These are phyloP conservation scores for Punica granatum DNA, from an alignment of 345 rosid species.

Conservation along the genomic window DNA sequence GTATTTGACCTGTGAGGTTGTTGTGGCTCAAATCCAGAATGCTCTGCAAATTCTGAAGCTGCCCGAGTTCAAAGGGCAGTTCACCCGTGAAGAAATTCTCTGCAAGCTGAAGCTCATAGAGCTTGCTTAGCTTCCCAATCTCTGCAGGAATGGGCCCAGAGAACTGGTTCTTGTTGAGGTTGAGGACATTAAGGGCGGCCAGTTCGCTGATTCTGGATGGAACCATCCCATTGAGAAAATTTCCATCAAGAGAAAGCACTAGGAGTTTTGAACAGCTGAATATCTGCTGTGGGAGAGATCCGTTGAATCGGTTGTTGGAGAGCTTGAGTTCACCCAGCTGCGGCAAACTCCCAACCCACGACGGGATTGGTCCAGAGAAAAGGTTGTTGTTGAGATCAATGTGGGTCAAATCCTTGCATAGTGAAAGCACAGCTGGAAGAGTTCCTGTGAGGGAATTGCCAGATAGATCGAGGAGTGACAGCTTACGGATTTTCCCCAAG, in stretches of 20 bases:
- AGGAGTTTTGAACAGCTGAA: constrained; percentile 65
- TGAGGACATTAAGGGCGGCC: constrained; percentile 56
- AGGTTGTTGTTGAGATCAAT: constrained; percentile 76
- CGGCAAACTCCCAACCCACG: constrained; percentile 66
- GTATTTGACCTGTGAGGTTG: constrained; percentile 59
- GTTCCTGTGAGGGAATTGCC: constrained; percentile 62
- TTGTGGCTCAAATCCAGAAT: constrained; percentile 69
- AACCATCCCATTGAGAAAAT: constrained; percentile 54
- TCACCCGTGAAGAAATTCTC: constrained; percentile 58
- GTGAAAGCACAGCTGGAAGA: constrained; percentile 52
- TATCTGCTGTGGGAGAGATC: constrained; percentile 56
- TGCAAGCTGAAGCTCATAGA: constrained; percentile 67
- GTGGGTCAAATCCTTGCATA: constrained; percentile 72
- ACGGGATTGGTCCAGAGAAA: constrained; percentile 60
- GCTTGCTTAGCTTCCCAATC: constrained; percentile 61
- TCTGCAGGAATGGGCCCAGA: constrained; percentile 61
- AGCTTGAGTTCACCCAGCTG: constrained; percentile 77
- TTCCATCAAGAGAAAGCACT: constrained; percentile 60
- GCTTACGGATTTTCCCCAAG: constrained; percentile 54
- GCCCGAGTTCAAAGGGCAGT: constrained; percentile 69
- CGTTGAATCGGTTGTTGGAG: constrained; percentile 55
- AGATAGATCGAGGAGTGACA: constrained; percentile 67
- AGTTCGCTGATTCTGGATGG: constrained; percentile 53
- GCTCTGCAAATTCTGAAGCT: constrained; percentile 70
- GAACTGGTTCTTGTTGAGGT: constrained; percentile 46